Base-by-base conservation (phyloP, 225 moss, liverwort and hornwort genomes). In the Marchantia paleacea region DNA sequence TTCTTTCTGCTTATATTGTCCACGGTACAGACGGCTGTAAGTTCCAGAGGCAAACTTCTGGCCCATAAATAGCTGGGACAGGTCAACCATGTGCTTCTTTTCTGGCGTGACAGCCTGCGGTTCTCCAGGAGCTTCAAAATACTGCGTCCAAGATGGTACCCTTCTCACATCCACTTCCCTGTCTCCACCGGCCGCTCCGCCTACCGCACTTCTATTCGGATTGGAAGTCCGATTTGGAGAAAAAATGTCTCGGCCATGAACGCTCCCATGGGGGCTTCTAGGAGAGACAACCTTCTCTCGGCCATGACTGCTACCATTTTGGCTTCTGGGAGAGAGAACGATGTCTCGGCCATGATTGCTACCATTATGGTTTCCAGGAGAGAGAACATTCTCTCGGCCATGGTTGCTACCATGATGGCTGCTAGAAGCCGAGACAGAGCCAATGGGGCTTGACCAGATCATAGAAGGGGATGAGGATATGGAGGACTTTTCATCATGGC, bases 1-100 rank as follows among this genome's bases (percentile, higher is more conserved):
- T 77, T 93, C 93, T 77, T 86, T 87, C 60, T 86, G 78, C 63
- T 89, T 86, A 81, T 97, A 97, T 18, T 88, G 85, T 10, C 96
- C 96, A 48, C 89, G 94, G 80, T 97, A 97, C 61, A 97, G 78
- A 6, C 94, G 92, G 82, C 93, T 94, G 69, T 87, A 88, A 25
- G 90, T 83, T 48, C 96, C 93, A 28, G 90, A 84, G 0, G 96
- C 96, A 73, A 97, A 97, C 75, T 81, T 89, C 58, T 81, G 89
- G 12, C 96, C 96, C 19, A 97, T 29, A 7, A 92, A 94, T 49
- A 97, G 83, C 26, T 89, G 80, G 3, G 91, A 89, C 90, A 92
- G 85, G 84, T 97, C 91, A 73, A 94, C 86, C 31, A 57, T 87
- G 29, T 86, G 89, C 67, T 78, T 82, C 20, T 19, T 81, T 79